Evolutionary conservation across 768 basidiomycete species (phyloP).

Genomic region (Xanthoconium stramineum): DNA sequence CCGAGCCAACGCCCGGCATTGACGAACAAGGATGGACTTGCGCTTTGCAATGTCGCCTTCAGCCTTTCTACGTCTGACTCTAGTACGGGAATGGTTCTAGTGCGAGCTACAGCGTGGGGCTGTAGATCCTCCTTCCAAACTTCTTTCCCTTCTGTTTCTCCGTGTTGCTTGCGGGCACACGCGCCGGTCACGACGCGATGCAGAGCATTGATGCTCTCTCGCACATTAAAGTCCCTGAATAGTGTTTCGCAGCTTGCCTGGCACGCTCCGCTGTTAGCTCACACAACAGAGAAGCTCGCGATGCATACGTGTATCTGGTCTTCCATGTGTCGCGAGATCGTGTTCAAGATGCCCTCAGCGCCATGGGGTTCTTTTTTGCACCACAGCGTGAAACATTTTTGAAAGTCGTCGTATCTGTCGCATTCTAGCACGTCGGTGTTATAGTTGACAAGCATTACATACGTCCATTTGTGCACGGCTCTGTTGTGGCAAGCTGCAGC

Average conservation of each 20-base stretch:
- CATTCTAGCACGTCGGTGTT: neutral
- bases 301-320: conserved; percentile 45
- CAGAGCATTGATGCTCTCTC: conserved; percentile 66
- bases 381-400: conserved; percentile 64
- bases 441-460: conserved; percentile 18
- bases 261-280: neutral
- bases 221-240: conserved; percentile 63
- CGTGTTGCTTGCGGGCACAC: conserved; percentile 47
- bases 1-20: neutral
- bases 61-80: conserved; percentile 40
- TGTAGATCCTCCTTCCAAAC: conserved; percentile 64
- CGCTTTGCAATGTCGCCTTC: conserved; percentile 36
- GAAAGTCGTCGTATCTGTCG: conserved; percentile 47
- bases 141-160: conserved; percentile 44
- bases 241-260: conserved; percentile 67
- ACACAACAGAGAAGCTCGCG: neutral
- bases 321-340: conserved; percentile 71
- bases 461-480: conserved; percentile 54
- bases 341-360: conserved; percentile 57
- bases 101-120: conserved; percentile 59
- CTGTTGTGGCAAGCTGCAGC: conserved; percentile 50
- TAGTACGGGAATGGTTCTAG: conserved; percentile 61
- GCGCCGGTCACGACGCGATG: conserved; percentile 71
- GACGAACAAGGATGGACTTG: conserved; percentile 11
- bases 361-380: conserved; percentile 65